Conservation (phyloP, 148 eudicot genomes). For the Rhododendron molle region DNA sequence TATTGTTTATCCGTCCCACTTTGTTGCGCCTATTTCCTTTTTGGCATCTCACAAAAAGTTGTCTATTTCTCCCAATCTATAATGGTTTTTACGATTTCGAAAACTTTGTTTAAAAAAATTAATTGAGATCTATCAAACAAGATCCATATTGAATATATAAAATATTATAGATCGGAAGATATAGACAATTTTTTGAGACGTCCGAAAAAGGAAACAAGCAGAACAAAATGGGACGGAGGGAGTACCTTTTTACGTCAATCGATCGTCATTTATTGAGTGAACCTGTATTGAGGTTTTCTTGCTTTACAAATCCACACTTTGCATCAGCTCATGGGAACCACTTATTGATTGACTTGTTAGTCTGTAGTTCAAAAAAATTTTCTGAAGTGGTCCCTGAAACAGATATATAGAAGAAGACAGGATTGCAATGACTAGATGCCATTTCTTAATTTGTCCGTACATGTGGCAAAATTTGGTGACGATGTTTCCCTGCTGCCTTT, state of each 20-base stretch:
- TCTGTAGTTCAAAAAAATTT: background rate
- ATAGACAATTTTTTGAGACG: too few species aligned
- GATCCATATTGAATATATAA: too few species aligned
- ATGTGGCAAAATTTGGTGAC: background rate
- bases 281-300: background rate
- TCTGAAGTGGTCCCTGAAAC: background rate
- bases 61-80: too few species aligned
- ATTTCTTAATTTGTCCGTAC: background rate
- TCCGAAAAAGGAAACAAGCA: too few species aligned
- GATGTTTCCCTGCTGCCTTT: background rate
- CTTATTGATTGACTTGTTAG: background rate
- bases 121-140: too few species aligned
- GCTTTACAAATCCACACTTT: background rate
- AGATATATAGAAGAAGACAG: background rate
- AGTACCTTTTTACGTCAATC: background rate
- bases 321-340: background rate
- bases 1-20: too few species aligned
- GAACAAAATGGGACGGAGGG: too few species aligned
- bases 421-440: background rate
- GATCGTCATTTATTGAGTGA: background rate
- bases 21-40: too few species aligned
- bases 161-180: too few species aligned
- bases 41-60: too few species aligned
- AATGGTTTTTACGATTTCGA: too few species aligned
- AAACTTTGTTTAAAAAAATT: too few species aligned